Conservation (phyloP, 2,329 filamentous ascomycete genomes). For the Graphiopsis chlorocephala region DNA sequence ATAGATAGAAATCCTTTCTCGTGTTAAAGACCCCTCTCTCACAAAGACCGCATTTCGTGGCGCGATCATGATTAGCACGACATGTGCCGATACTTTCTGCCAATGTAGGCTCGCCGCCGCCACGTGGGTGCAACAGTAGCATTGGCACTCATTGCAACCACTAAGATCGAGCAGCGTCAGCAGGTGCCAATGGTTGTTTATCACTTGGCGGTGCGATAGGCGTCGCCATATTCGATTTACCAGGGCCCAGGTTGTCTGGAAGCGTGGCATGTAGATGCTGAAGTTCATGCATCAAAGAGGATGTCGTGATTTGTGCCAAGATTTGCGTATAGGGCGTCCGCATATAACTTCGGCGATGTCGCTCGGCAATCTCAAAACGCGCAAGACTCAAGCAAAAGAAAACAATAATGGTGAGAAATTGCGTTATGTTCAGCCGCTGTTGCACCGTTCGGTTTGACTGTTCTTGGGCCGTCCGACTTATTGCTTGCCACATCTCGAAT, state of each 20-base stretch:
- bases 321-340: neutral
- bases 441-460: neutral
- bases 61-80: neutral
- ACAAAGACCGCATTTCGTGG: neutral
- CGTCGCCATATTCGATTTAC: neutral
- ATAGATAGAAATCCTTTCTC: neutral
- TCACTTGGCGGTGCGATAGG: constrained; percentile 5
- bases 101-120: neutral
- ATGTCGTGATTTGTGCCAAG: constrained; percentile 13
- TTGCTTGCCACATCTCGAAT: neutral
- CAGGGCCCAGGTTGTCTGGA: neutral
- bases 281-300: neutral
- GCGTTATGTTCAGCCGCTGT: neutral
- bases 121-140: neutral
- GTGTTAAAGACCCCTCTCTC: neutral
- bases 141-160: neutral
- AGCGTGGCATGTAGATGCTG: neutral
- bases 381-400: neutral
- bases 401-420: neutral
- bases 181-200: neutral
- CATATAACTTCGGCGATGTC: neutral
- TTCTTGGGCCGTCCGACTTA: neutral
- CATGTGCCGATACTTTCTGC: neutral
- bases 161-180: neutral
- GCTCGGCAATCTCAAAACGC: neutral